Evolutionary conservation across 305 asterid genomes (phyloP).

Genomic region (Nicotiana rustica): DNA sequence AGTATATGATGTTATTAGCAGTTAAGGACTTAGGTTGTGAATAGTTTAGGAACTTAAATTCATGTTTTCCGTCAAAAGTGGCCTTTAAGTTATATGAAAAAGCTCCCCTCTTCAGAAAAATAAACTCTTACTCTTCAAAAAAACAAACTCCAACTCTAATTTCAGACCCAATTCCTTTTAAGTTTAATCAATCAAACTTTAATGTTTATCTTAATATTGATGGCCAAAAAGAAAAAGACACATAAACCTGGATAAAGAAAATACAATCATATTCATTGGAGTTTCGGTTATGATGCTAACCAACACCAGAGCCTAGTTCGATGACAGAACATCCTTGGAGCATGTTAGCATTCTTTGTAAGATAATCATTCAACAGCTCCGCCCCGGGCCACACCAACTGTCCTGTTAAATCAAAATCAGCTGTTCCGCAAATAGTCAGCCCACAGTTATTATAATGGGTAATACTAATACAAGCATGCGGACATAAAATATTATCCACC

Average conservation of each 20-base stretch:
- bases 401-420: conserved; percentile 97
- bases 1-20: background rate
- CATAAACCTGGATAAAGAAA: background rate
- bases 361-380: conserved; percentile 76
- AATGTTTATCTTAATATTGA: background rate
- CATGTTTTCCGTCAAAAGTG: background rate
- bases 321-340: conserved; percentile 77
- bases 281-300: conserved; percentile 50
- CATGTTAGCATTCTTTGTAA: conserved; percentile 67
- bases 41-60: conserved; percentile 5
- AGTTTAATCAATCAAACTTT: background rate
- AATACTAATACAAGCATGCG: background rate
- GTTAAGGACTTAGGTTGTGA: background rate
- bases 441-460: conserved; percentile 21
- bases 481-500: background rate
- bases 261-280: background rate
- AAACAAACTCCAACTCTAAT: background rate
- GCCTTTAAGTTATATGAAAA: background rate
- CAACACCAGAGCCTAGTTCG: conserved; percentile 98
- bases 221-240: background rate
- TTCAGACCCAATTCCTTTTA: background rate
- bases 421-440: conserved; percentile 62
- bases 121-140: background rate
- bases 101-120: background rate
- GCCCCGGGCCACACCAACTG: conserved; percentile 99